Base-by-base conservation (phyloP, 2,329 filamentous ascomycete species). In the Beauveria scarabaeidicola region DNA sequence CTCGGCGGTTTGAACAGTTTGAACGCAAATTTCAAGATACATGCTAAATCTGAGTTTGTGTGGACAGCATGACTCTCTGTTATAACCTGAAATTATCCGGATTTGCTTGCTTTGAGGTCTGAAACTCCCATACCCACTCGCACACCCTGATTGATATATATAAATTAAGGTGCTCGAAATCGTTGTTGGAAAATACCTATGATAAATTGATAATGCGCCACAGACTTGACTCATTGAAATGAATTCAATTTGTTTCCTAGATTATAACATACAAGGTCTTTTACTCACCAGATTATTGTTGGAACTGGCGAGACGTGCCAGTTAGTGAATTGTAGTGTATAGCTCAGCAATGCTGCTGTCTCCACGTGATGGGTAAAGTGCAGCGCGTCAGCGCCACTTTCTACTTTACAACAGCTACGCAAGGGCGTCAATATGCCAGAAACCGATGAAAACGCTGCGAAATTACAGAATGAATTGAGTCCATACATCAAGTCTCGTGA, bases 401-500 rank as follows among this genome's bases (percentile, higher is more conserved):
- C 29, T 21, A 52, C 41, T 29, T 52, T 43, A 15, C 57, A 60
- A 19, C 59, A 59, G 19, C 46, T 17, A 41, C 21, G 21, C 48
- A 52, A 13, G 17, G 8, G 19, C 13, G 38, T 40, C 62, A 65
- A 43, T 52, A 74, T 75, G 72, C 43, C 64, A 21, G 64, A 68
- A 63, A 58, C 73, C 32, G 61, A 72, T 21, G 73, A 77, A 40
- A 63, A 62, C 11, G 54, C 68, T 59, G 66, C 73, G 52, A 70
- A 70, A 38, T 69, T 81, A 38, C 74, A 78, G 58, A 69, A 72
- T 44, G 72, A 70, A 19, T 74, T 87, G 23, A 72, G 38, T 38
- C 78, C 80, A 5, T 84, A 78, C 62, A 74, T 86, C 59, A 82
- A 81, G 55, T 77, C 80, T 29, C 77, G 82, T 27, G 81, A 85